Evolutionary conservation across 306 rosid genomes (phyloP), one percentile per base, ranked within the genome.

Genomic region (Prunus salicina): DNA sequence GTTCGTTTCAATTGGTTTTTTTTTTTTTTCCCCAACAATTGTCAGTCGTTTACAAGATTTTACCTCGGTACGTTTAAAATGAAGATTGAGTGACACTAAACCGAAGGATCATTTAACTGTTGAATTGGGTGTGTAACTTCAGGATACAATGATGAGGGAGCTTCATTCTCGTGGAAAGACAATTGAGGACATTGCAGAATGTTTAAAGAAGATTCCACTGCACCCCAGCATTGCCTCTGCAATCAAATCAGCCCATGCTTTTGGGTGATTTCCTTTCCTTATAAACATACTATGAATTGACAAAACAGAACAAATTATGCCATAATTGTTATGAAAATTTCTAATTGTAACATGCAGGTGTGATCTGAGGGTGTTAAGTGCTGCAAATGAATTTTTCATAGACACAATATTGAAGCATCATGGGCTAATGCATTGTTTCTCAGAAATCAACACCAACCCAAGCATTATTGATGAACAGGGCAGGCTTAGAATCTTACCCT

Each of bases 301-400:
- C 1, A 52, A 14, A 52, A 14, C 2, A 52, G 8, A 3, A 14
- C 20, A 14, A 22, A 27, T 15, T 10, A 18, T 47, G n/a, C 1
- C 15, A 11, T 19, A 32, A 5, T 20, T 8, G n/a, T 34, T 50
- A 3, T 16, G 62, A 43, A 18, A 9, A 24, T 15, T 64, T 63
- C 20, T 66, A 27, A 20, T 50, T 46, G 12, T 49, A 13, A 5
- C 57, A 12, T 69, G 16, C 73, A 91, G 96, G 75, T 91, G 96
- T 82, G 91, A 91, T 14, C 24, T 91, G 79, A 91, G 84, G 81
- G 78, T 88, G 65, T 68, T 91, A 22, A 91, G 96, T 27, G 93
- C 85, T 11, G 96, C 93, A 57, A 91, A 91, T 64, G 72, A 69
- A 6, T 85, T 91, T 73, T 88, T 91, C 53, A 87, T 91, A 20